These are phyloP conservation scores for Cornus controversa DNA, from an alignment of 148 eudicot species.

Conservation along the genomic window DNA sequence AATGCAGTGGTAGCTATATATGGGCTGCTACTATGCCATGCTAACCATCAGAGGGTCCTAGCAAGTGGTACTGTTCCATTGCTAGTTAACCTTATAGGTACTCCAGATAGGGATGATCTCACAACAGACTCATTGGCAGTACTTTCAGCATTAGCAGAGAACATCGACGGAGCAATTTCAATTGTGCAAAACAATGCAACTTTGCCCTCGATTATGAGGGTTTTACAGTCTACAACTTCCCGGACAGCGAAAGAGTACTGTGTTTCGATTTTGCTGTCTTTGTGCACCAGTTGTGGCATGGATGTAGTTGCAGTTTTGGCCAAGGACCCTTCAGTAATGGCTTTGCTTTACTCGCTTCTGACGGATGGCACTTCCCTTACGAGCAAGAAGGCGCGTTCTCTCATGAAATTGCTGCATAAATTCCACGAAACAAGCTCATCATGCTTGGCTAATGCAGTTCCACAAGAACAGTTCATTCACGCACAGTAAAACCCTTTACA, in stretches of 20 bases:
- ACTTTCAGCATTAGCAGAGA: conserved; percentile 56
- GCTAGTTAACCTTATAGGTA: conserved; percentile 35
- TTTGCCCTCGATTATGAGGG: conserved; percentile 22
- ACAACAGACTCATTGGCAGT: conserved; percentile 55
- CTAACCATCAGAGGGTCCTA: conserved; percentile 47
- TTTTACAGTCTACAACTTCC: conserved; percentile 38
- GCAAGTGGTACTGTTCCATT: conserved; percentile 48
- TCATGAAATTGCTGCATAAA: conserved; percentile 57
- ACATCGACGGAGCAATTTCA: conserved; percentile 44
- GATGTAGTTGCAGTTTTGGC: conserved; percentile 46
- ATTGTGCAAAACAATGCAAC: conserved; percentile 32
- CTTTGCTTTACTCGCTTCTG: conserved; percentile 42
- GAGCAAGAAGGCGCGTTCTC: conserved; percentile 51
- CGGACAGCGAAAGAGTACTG: conserved; percentile 58
- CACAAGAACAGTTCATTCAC: conserved; percentile 35
- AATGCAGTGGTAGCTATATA: conserved; percentile 67
- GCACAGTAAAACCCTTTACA: conserved; percentile 14
- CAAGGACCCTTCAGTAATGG: conserved; percentile 47
- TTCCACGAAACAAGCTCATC: conserved; percentile 59
- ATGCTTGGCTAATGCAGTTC: conserved; percentile 13
- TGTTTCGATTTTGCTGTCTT: conserved; percentile 52
- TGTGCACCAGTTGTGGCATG: conserved; percentile 48
- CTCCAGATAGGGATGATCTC: conserved; percentile 43
- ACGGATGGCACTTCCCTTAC: conserved; percentile 56
- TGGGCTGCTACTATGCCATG: conserved; percentile 46